Evolutionary conservation across 2,329 filamentous ascomycete genomes (phyloP), one percentile per base, ranked within the genome.

Genomic region (Diaporthe vaccinii): DNA sequence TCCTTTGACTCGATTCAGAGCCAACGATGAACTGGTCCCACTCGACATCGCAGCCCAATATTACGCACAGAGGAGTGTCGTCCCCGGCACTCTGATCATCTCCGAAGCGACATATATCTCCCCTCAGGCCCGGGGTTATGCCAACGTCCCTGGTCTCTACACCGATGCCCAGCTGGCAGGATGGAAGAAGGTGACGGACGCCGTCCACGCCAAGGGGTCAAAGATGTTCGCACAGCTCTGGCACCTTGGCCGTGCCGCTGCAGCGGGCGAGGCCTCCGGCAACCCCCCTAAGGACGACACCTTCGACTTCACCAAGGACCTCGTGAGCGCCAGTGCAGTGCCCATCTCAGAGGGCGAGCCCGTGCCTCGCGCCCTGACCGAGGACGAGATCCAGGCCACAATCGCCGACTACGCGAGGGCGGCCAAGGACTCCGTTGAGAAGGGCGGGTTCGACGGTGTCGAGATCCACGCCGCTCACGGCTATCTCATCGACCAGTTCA

Each of bases 401-500:
- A 93, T 95, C 82, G 82, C 80, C 0, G 90, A 91, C 0, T 95
- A 89, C 81, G 89, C 87, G 1, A 86, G 85, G 0, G 88, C 89
- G 1, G 86, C 88, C 0, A 87, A 87, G 76, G 87, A 90, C 39
- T 89, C 93, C 0, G 81, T 94, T 4, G 82, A 90, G 20, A 74
- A 72, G 67, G 87, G 88, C 25, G 94, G 94, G 0, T 92, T 93
- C 58, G 94, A 96, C 80, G 92, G 91, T 12, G 91, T 95, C 73
- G 93, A 95, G 79, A 82, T 86, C 25, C 85, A 88, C 78, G 87
- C 82, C 4, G 89, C 89, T 3, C 90, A 92, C 77, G 90, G 91
- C 0, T 93, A 93, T 77, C 84, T 94, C 0, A 83, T 91, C n/a
- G 91, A 92, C 72, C 90, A 92, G 74, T 94, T 93, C 82, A 85